A percentile compares a stretch with the other conserved stretches of the same genome.
Conservation (phyloP, 805 yeast genomes). For the Alloascoidea hylecoeti region DNA sequence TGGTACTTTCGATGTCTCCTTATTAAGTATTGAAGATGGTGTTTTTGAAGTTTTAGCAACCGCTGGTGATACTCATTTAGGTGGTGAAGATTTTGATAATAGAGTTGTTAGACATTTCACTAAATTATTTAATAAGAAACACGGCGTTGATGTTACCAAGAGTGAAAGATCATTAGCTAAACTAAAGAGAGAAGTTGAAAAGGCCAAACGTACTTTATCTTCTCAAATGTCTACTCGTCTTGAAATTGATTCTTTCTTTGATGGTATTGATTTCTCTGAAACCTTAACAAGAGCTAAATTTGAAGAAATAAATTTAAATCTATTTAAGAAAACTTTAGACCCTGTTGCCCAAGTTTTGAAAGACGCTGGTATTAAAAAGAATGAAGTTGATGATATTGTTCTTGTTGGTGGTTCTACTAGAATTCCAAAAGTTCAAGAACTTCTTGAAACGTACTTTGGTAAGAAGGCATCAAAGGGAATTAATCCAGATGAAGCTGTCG, state of each 20-base stretch:
- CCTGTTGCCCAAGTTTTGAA: constrained; percentile 94
- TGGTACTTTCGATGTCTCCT: constrained; percentile 91
- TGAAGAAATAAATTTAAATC: constrained; percentile 87
- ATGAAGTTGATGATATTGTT: constrained; percentile 87
- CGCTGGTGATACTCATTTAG: constrained; percentile 93
- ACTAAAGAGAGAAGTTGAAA: constrained; percentile 94
- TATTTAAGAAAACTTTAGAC: constrained; percentile 87
- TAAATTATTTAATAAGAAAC: constrained; percentile 85
- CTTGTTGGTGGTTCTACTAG: constrained; percentile 99
- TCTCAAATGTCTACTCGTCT: constrained; percentile 92
- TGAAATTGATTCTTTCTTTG: constrained; percentile 89
- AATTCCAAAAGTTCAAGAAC: constrained; percentile 95
- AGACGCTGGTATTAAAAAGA: constrained; percentile 80
- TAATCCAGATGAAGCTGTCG: constrained; percentile 99
- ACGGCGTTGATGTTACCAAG: constrained; percentile 66
- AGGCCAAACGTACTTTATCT: constrained; percentile 93
- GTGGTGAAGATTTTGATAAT: constrained; percentile 95
- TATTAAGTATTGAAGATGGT: constrained; percentile 80
- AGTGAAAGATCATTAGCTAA: constrained; percentile 84
- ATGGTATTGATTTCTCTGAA: constrained; percentile 93
- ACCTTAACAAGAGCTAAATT: constrained; percentile 95
- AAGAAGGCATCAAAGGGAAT: constrained; percentile 95
- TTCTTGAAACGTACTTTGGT: constrained; percentile 78
- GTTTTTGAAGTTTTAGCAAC: constrained; percentile 88
- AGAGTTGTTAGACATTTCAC: constrained; percentile 79